phyloP scores from a whole-genome alignment of 1,284 basidiomycete species.

The Cryptococcus sp. region DNA sequence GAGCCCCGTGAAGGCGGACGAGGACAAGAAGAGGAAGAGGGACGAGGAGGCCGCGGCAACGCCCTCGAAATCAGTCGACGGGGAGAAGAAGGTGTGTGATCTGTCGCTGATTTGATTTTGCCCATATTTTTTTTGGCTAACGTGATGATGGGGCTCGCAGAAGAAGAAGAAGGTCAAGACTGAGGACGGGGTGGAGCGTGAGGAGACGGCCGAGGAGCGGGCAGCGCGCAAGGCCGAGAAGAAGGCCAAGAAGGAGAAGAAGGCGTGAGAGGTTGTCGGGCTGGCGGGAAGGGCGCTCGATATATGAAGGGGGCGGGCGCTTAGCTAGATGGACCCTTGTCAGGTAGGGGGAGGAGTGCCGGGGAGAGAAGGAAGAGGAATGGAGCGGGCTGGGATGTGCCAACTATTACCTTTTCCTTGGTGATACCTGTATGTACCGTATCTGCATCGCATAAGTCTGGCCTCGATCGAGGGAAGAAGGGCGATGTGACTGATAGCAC shows the following conservation, averaged over 20 bases:
- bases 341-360: not conserved
- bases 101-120: not conserved
- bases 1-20: constrained; percentile 40
- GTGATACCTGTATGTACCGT: constrained; percentile 22
- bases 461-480: not conserved
- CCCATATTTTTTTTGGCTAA: not conserved
- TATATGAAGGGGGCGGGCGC: not conserved
- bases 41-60: too few relatives aligned
- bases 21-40: constrained; percentile 50
- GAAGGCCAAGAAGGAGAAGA: constrained; percentile 47
- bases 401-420: constrained; percentile 4
- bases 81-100: too few relatives aligned
- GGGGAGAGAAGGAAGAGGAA: not conserved
- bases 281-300: not conserved
- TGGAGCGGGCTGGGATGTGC: not conserved
- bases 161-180: constrained; percentile 61
- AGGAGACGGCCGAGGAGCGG: constrained; percentile 48
- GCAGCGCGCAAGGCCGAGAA: constrained; percentile 46
- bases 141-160: constrained; percentile 48
- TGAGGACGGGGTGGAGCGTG: constrained; percentile 51
- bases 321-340: not conserved
- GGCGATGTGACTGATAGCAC: not conserved
- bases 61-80: too few relatives aligned
- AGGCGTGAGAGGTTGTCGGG: constrained; percentile 12
- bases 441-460: constrained; percentile 9